These are phyloP conservation scores for Pyrus communis DNA, from an alignment of 306 rosid genomes.

Conservation along the genomic window DNA sequence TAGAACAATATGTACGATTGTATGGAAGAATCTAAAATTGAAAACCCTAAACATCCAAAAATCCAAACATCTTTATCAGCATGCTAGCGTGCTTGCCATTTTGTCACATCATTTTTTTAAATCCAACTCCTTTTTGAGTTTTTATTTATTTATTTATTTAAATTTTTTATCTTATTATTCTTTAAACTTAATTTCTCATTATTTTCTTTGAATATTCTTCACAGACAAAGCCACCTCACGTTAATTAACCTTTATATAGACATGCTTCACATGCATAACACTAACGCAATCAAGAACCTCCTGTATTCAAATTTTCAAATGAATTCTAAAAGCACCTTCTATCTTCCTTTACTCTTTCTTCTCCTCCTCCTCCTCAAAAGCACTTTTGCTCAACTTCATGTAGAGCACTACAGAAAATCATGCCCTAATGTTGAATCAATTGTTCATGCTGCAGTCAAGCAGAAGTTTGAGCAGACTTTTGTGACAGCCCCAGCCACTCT, in stretches of 20 bases:
- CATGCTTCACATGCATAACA: not conserved
- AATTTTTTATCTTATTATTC: not conserved
- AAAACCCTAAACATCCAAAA: not conserved
- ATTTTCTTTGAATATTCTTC: not conserved
- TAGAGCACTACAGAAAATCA: constrained; percentile 39
- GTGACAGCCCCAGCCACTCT: constrained; percentile 85
- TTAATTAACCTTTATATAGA: not conserved
- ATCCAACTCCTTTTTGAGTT: not conserved
- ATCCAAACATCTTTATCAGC: not conserved
- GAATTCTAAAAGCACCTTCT: constrained; percentile 15
- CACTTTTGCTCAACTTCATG: constrained; percentile 35
- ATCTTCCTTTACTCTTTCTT: constrained; percentile 20
- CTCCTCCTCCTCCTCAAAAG: constrained; percentile 27
- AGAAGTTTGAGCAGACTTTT: constrained; percentile 50
- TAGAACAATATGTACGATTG: too few relatives aligned
- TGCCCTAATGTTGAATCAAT: constrained; percentile 76
- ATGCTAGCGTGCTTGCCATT: not conserved
- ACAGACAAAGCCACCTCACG: constrained; percentile 10
- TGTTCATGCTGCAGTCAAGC: constrained; percentile 49
- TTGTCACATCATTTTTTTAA: not conserved
- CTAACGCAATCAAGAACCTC: not conserved
- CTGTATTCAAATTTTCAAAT: constrained; percentile 10
- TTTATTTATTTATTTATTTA: not conserved
- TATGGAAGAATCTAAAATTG: not conserved
- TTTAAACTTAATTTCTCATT: not conserved